Conservation (phyloP, 2,329 filamentous ascomycete genomes). For the Hortaea sp. region DNA sequence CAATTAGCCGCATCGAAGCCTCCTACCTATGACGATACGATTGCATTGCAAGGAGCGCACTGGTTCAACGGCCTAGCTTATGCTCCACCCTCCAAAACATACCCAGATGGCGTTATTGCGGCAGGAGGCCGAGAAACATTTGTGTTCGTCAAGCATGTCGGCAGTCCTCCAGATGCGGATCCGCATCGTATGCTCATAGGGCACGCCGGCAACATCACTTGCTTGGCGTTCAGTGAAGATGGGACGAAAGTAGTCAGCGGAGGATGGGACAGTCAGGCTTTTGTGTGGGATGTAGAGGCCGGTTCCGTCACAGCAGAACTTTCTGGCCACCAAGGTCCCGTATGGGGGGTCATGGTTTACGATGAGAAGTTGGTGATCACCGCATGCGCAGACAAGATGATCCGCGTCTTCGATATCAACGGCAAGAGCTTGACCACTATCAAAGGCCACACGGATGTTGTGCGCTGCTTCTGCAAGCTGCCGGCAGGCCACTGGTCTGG, state of each 20-base stretch:
- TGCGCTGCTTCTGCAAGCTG: constrained; percentile 80
- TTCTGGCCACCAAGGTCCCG: constrained; percentile 65
- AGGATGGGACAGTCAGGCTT: constrained; percentile 83
- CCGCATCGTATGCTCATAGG: constrained; percentile 79
- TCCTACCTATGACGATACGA: constrained; percentile 64
- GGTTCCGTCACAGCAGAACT: constrained; percentile 71
- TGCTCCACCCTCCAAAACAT: constrained; percentile 55
- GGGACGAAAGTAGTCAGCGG: constrained; percentile 75
- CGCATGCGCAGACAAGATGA: constrained; percentile 72
- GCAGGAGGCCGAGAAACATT: constrained; percentile 87
- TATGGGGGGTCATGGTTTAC: constrained; percentile 86
- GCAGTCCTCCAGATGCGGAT: constrained; percentile 57
- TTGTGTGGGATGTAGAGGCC: constrained; percentile 74
- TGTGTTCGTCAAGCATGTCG: constrained; percentile 75
- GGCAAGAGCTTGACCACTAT: constrained; percentile 56
- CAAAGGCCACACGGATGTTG: constrained; percentile 66
- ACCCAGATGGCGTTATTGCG: constrained; percentile 70
- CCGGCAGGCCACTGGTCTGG: constrained; percentile 65
- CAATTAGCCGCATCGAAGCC: constrained; percentile 55
- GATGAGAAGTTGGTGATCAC: constrained; percentile 74
- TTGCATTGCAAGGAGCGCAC: constrained; percentile 67
- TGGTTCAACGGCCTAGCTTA: constrained; percentile 84
- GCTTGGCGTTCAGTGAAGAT: constrained; percentile 66
- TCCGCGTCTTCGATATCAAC: constrained; percentile 65
- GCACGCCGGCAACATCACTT: constrained; percentile 79